Conservation (phyloP, 2,329 filamentous ascomycete genomes). For the Trichophyton equinum region DNA sequence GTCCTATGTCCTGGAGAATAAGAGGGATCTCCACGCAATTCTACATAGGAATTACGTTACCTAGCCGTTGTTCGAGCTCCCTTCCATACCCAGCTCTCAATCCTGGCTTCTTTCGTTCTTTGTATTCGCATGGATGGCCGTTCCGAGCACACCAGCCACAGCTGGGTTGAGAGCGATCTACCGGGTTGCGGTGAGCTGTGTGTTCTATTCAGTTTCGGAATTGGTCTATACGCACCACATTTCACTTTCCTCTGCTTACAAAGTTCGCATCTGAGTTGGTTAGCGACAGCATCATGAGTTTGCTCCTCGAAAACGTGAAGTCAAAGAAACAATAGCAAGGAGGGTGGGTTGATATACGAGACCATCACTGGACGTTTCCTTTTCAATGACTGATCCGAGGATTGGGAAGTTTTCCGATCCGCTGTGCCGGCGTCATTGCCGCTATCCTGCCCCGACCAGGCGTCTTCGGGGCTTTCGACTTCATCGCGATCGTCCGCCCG, state of each 20-base stretch:
- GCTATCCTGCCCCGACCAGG: constrained; percentile 30
- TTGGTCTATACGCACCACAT: constrained; percentile 19
- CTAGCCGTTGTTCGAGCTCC: constrained; percentile 57
- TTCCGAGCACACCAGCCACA: constrained; percentile 62
- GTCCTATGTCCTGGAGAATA: not conserved
- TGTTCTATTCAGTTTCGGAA: not conserved
- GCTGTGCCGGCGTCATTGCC: constrained; percentile 25
- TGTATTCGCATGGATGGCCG: constrained; percentile 54
- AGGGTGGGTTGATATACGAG: constrained; percentile 9
- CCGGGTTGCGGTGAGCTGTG: not conserved
- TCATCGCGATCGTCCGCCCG: constrained; percentile 11
- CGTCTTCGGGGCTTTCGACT: constrained; percentile 19
- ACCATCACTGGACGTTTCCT: constrained; percentile 13
- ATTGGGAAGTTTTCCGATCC: constrained; percentile 14
- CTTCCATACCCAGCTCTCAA: constrained; percentile 55
- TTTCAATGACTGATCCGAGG: constrained; percentile 7
- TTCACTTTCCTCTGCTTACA: constrained; percentile 25
- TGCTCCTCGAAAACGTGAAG: not conserved
- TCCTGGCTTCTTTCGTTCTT: constrained; percentile 58
- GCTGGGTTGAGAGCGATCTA: constrained; percentile 43
- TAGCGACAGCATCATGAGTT: not conserved
- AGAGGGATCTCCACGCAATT: not conserved
- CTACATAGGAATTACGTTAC: constrained; percentile 15
- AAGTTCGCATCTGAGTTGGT: constrained; percentile 19
- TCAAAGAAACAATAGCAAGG: not conserved